Evolutionary conservation across 2,329 filamentous ascomycete genomes (phyloP).

Genomic region (Rutstroemia sp.): DNA sequence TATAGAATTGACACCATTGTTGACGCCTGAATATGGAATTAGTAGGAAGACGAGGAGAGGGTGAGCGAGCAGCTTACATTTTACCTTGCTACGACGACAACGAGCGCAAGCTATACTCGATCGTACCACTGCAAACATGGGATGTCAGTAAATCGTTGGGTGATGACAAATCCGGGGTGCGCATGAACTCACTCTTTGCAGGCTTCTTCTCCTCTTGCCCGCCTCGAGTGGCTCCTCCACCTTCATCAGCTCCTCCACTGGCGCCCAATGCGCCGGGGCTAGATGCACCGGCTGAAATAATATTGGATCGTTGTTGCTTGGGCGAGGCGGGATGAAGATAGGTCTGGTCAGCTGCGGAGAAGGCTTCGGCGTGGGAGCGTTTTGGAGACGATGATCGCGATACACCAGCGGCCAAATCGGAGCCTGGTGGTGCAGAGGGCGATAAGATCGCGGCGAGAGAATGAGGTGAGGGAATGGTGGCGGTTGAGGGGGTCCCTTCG

Average conservation of each 20-base stretch:
- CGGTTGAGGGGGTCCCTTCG: conserved; percentile 24
- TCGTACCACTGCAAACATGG: conserved; percentile 48
- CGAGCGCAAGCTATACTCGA: conserved; percentile 73
- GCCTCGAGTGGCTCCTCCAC: conserved; percentile 26
- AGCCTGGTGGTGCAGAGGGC: conserved; percentile 23
- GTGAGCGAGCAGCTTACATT: conserved; percentile 49
- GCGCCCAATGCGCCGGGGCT: conserved; percentile 19
- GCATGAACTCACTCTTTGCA: conserved; percentile 5
- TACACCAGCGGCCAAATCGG: conserved; percentile 16
- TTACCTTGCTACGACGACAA: conserved; percentile 77
- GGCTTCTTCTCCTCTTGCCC: conserved; percentile 37
- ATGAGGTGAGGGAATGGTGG: conserved; percentile 31
- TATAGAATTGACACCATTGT: conserved; percentile 61
- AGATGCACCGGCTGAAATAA: conserved; percentile 19
- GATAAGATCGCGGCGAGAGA: conserved; percentile 31
- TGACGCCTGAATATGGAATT: conserved; percentile 33
- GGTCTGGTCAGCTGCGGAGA: conserved; percentile 20
- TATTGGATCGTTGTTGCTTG: conserved; percentile 19
- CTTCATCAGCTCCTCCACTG: conserved; percentile 26
- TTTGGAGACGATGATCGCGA: conserved; percentile 27
- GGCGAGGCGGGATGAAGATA: conserved; percentile 29
- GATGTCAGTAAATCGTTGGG: background rate
- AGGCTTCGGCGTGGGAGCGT: conserved; percentile 29
- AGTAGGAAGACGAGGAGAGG: background rate
- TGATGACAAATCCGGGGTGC: background rate